Percentiles rank a stretch among this genome's conserved stretches.
Evolutionary conservation across 352 stramenopile genomes (phyloP).

Genomic region (Globisporangium paroecandrum): DNA sequence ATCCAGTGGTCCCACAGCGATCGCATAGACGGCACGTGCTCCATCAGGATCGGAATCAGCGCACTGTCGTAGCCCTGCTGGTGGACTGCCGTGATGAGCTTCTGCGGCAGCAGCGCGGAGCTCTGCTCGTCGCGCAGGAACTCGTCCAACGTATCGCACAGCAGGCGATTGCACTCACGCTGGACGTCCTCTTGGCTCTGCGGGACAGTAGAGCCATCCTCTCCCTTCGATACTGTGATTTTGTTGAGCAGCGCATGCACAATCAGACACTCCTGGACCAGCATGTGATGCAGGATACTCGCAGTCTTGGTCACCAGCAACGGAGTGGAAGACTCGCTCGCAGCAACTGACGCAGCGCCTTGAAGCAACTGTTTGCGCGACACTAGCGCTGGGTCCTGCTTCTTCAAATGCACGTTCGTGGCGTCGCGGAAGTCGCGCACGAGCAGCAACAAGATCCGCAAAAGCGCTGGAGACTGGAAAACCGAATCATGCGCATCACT

Average conservation of each 20-base stretch:
- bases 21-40: constrained; percentile 37
- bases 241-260: constrained; percentile 41
- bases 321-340: neutral
- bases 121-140: constrained; percentile 28
- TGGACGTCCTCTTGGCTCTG: constrained; percentile 13
- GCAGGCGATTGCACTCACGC: constrained; percentile 12
- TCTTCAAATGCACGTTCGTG: constrained; percentile 38
- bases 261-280: constrained; percentile 59
- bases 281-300: constrained; percentile 42
- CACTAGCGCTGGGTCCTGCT: constrained; percentile 33
- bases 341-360: neutral
- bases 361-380: constrained; percentile 19
- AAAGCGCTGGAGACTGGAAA: constrained; percentile 33
- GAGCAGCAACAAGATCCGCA: constrained; percentile 38
- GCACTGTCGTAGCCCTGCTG: constrained; percentile 44
- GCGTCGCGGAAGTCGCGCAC: constrained; percentile 39
- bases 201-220: constrained; percentile 4
- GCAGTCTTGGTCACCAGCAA: constrained; percentile 21
- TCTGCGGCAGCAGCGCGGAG: constrained; percentile 21
- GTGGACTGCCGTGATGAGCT: constrained; percentile 40
- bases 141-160: constrained; percentile 35
- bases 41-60: constrained; percentile 31
- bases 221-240: neutral
- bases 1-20: constrained; percentile 61
- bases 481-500: constrained; percentile 37